Evolutionary conservation across 495 filamentous ascomycete species (phyloP).

Genomic region (Umbilicaria muhlenbergii): DNA sequence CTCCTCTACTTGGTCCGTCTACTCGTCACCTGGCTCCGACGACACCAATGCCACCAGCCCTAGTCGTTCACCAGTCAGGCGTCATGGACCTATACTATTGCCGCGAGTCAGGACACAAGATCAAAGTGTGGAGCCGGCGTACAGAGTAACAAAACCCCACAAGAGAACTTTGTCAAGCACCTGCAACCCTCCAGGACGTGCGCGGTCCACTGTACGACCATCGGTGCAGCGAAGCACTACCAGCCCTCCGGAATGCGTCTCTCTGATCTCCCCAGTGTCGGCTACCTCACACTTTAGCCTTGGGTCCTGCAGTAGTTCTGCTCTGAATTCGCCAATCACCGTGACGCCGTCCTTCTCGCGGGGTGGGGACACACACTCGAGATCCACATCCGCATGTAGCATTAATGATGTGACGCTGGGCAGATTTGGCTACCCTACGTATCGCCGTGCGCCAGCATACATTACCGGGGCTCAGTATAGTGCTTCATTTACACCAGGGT

Average conservation of each 20-base stretch:
- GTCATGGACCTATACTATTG: slow-evolving; percentile 67
- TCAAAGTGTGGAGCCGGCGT: slow-evolving; percentile 47
- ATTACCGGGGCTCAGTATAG: slow-evolving; percentile 32
- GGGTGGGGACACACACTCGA: slow-evolving; percentile 30
- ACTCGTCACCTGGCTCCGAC: slow-evolving; percentile 67
- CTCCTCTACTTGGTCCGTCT: slow-evolving; percentile 40
- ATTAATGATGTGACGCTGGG: slow-evolving; percentile 50
- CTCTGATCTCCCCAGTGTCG: slow-evolving; percentile 36
- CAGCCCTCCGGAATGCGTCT: slow-evolving; percentile 46
- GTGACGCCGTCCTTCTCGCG: slow-evolving; percentile 36
- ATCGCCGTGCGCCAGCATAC: slow-evolving; percentile 61
- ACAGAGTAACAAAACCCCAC: slow-evolving; percentile 29
- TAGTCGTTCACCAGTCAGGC: slow-evolving; percentile 48
- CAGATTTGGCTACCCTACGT: slow-evolving; percentile 66
- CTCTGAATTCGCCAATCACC: slow-evolving; percentile 46
- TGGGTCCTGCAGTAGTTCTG: slow-evolving; percentile 19
- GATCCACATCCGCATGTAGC: slow-evolving; percentile 52
- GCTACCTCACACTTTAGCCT: slow-evolving; percentile 17
- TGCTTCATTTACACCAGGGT: slow-evolving; percentile 26
- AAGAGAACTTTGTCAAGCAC: slow-evolving; percentile 41
- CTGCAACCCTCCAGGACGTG: slow-evolving; percentile 31
- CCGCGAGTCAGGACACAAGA: slow-evolving; percentile 82
- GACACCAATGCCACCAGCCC: slow-evolving; percentile 62
- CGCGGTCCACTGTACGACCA: slow-evolving; percentile 25
- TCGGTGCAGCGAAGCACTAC: slow-evolving; percentile 39